These are phyloP conservation scores for Rhodosporidiobolus sp. DNA, from an alignment of 768 basidiomycete species.

Conservation along the genomic window DNA sequence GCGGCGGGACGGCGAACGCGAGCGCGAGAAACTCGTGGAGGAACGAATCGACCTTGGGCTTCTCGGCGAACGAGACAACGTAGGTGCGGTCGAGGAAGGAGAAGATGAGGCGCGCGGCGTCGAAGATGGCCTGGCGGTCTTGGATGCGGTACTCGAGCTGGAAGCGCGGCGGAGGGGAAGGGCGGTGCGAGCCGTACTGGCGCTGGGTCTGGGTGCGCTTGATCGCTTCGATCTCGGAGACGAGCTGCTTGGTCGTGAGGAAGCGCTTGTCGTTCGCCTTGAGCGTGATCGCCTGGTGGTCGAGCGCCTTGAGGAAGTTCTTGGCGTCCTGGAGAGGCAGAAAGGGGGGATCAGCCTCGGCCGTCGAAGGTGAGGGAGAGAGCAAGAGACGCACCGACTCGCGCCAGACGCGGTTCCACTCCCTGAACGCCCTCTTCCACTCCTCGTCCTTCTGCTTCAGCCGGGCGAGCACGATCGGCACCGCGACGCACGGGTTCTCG, in stretches of 20 bases:
- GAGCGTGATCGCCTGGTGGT: conserved; percentile 92
- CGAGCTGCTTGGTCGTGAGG: conserved; percentile 78
- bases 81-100: conserved; percentile 86
- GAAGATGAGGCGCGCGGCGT: conserved; percentile 77
- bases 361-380: background rate
- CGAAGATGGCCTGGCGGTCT: conserved; percentile 76
- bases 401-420: conserved; percentile 95
- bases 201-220: conserved; percentile 62
- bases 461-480: conserved; percentile 84
- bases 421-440: conserved; percentile 88
- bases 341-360: background rate
- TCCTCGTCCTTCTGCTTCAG: conserved; percentile 94
- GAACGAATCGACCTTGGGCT: conserved; percentile 78
- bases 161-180: conserved; percentile 53
- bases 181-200: conserved; percentile 49
- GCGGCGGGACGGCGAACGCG: conserved; percentile 36
- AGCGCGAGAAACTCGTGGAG: conserved; percentile 74
- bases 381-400: conserved; percentile 59
- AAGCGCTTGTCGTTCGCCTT: conserved; percentile 93
- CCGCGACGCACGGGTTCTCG: conserved; percentile 82
- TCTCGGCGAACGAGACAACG: conserved; percentile 59
- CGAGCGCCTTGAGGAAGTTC: conserved; percentile 96
- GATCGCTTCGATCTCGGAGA: conserved; percentile 69
- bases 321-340: conserved; percentile 62
- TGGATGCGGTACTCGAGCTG: conserved; percentile 77